These are phyloP conservation scores for Trametes gibbosa DNA, from an alignment of 768 basidiomycete genomes.

Conservation along the genomic window DNA sequence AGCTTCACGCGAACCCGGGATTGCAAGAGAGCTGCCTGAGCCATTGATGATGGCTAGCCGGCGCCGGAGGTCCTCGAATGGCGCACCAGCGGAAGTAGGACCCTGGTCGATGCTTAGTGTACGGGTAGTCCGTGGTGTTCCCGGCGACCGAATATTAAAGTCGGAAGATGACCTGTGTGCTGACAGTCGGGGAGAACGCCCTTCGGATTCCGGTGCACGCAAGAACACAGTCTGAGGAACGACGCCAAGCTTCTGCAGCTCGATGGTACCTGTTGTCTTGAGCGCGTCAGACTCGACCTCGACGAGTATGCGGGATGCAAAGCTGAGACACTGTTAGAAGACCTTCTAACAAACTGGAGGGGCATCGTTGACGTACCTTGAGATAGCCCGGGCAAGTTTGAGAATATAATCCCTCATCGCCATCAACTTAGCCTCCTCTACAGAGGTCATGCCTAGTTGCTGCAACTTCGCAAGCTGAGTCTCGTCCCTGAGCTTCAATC, in stretches of 20 bases:
- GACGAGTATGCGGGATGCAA: constrained; percentile 58
- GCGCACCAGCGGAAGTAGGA: constrained; percentile 45
- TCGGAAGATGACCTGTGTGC: constrained; percentile 21
- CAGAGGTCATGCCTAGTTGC: constrained; percentile 79
- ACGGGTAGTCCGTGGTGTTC: constrained; percentile 49
- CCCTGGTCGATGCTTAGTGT: constrained; percentile 47
- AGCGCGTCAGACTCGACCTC: constrained; percentile 66
- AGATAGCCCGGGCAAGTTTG: constrained; percentile 76
- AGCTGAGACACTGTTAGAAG: constrained; percentile 41
- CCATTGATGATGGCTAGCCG: constrained; percentile 73
- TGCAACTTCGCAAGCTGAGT: constrained; percentile 72
- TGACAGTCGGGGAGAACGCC: constrained; percentile 38
- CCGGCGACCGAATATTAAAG: constrained; percentile 41
- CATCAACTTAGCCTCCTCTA: constrained; percentile 83
- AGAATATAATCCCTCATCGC: constrained; percentile 86
- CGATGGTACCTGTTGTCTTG: constrained; percentile 63
- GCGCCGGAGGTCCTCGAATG: constrained; percentile 77
- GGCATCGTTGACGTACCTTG: constrained; percentile 51
- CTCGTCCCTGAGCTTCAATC: constrained; percentile 60
- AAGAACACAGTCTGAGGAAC: constrained; percentile 92
- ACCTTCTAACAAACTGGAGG: background rate
- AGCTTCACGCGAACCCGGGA: constrained; percentile 45
- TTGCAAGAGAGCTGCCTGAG: constrained; percentile 61
- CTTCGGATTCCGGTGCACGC: constrained; percentile 49
- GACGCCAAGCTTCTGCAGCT: constrained; percentile 83